These are phyloP conservation scores for Pseudotsuga menziesii DNA, from an alignment of 75 land plant genomes.

Conservation along the genomic window DNA sequence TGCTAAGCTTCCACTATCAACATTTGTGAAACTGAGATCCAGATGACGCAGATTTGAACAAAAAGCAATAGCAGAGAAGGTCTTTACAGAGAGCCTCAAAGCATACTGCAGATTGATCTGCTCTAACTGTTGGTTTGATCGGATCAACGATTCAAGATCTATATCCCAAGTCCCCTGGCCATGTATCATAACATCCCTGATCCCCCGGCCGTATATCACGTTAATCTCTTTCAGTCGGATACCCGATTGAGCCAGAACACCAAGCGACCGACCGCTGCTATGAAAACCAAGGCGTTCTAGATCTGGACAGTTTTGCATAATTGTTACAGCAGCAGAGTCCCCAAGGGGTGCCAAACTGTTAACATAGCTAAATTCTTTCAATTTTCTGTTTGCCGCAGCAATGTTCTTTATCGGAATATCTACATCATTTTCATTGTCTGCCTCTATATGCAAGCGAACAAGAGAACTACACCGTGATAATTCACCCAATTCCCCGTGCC, in stretches of 20 bases:
- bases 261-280: constrained; percentile 28
- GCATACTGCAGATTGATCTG: constrained; percentile 28
- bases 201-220: constrained; percentile 20
- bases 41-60: constrained; percentile 24
- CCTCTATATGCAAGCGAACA: constrained; percentile 11
- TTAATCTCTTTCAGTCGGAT: constrained; percentile 23
- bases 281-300: constrained; percentile 27
- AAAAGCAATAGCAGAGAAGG: constrained; percentile 28
- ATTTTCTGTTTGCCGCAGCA: constrained; percentile 19
- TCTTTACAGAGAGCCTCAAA: constrained; percentile 28
- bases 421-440: constrained; percentile 13
- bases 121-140: constrained; percentile 18
- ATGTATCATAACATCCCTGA: constrained; percentile 20
- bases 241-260: constrained; percentile 22
- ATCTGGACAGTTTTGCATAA: constrained; percentile 17
- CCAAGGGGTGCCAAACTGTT: constrained; percentile 11
- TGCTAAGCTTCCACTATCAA: constrained; percentile 30
- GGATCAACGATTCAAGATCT: constrained; percentile 29
- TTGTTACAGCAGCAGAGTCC: constrained; percentile 17
- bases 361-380: constrained; percentile 19
- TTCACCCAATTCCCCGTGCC: constrained; percentile 14
- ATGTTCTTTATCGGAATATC: constrained; percentile 19
- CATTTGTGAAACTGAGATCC: constrained; percentile 39
- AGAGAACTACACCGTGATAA: constrained; percentile 21
- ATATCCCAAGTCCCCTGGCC: no score